Base-by-base conservation (phyloP, 2,329 filamentous ascomycete genomes). In the Fusarium circinatum region DNA sequence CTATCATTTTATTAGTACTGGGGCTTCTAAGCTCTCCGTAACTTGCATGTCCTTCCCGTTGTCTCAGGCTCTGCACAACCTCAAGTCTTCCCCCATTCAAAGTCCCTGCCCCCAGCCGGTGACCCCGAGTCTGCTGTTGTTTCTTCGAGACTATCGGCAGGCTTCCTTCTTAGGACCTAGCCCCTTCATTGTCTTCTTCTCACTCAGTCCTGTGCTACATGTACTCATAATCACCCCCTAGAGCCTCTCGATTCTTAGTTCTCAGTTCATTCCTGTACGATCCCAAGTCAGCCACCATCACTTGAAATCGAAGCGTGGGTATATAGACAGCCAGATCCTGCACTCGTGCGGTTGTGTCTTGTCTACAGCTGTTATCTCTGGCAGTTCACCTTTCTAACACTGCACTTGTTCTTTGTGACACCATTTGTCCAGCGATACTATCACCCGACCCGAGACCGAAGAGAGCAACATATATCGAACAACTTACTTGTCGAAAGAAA, bases 61-160 rank as follows among this genome's bases (percentile, higher is more conserved):
- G 83, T 84, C 84, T 85, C 82, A 83, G 81, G 76, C 76, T 81
- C 81, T 85, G 83, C 84, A 76, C 84, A 76, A 85, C 83, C 78
- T 59, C 71, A 73, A 70, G 36, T 73, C 71, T 34, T 74, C 77
- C 76, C 71, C 75, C 71, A 75, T 74, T 76, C 75, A 75, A 75
- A 77, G 66, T 66, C 71, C 72, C 74, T 75, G 70, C 74, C 72
- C 70, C 75, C 75, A 67, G 68, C 75, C 68, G 72, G 75, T 78
- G 75, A 78, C 68, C 70, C 72, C 76, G 76, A 79, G 76, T 79
- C 70, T 74, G 28, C 67, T 65, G 72, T 76, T 70, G 63, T 78
- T 68, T 70, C 68, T 75, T 75, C 68, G 63, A 73, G 64, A 65
- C 64, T 58, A 58, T 78, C 65, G 72, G 76, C 73, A 76, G 68